phyloP scores from a whole-genome alignment of 1,139 yeast species.

The Taphrina pruni region DNA sequence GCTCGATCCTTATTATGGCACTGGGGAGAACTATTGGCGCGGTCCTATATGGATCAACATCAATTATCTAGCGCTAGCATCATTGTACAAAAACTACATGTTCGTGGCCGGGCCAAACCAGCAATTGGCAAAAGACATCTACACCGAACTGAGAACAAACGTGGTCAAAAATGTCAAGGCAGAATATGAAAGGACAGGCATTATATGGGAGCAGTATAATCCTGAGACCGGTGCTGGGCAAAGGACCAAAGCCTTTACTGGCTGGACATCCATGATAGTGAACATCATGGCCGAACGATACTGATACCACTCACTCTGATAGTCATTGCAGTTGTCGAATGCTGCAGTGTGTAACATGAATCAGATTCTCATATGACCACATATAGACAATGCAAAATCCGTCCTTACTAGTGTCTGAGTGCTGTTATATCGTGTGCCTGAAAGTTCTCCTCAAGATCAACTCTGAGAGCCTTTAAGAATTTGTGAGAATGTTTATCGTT shows the following conservation, averaged over 20 bases:
- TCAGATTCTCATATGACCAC: too few species aligned
- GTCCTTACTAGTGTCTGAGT: too few species aligned
- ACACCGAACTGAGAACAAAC: conserved; percentile 65
- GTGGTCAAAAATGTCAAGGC: conserved; percentile 69
- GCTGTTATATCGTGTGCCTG: too few species aligned
- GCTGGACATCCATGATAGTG: conserved; percentile 88
- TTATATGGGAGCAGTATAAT: conserved; percentile 84
- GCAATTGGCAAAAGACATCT: conserved; percentile 58
- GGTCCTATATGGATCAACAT: conserved; percentile 94
- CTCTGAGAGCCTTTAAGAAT: too few species aligned
- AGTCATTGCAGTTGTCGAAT: too few species aligned
- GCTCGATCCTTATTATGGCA: conserved; percentile 67
- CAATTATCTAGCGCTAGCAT: conserved; percentile 79
- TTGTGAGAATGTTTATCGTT: too few species aligned
- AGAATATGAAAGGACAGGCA: conserved; percentile 78
- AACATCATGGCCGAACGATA: conserved; percentile 63
- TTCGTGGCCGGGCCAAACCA: conserved; percentile 49
- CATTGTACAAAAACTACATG: conserved; percentile 57
- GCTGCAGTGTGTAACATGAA: too few species aligned
- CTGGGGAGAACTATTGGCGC: conserved; percentile 93
- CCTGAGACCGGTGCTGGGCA: conserved; percentile 74
- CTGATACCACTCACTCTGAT: background rate
- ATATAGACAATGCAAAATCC: too few species aligned
- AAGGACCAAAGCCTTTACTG: conserved; percentile 88
- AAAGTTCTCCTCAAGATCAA: too few species aligned